A percentile compares a stretch with the other conserved stretches of the same genome.
Evolutionary conservation across 1,139 yeast genomes (phyloP).

Genomic region (Diutina pseudorugosa): DNA sequence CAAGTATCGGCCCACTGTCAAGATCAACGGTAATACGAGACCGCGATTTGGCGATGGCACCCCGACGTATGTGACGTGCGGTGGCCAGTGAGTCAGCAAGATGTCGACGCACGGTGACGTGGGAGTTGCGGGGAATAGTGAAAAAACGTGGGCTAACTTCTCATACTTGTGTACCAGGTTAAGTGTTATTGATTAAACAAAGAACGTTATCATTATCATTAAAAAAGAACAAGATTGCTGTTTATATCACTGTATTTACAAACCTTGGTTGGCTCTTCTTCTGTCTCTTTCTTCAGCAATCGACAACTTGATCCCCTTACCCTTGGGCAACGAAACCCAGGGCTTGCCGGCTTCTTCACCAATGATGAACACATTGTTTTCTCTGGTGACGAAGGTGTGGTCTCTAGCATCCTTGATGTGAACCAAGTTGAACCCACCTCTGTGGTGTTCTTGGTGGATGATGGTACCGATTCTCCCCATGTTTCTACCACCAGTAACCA

Average conservation of each 20-base stretch:
- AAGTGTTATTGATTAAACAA: too few relatives aligned
- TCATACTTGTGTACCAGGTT: too few relatives aligned
- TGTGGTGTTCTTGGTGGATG: constrained; percentile 97
- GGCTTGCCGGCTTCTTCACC: constrained; percentile 95
- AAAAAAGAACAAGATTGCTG: too few relatives aligned
- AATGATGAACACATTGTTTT: constrained; percentile 89
- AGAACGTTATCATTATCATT: not conserved
- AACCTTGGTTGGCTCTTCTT: constrained; percentile 69
- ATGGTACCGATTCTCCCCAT: constrained; percentile 99
- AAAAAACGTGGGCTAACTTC: too few relatives aligned
- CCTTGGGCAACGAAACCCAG: constrained; percentile 96
- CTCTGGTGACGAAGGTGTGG: constrained; percentile 97
- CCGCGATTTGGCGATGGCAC: too few relatives aligned
- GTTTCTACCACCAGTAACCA: constrained; percentile 99
- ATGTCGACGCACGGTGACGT: too few relatives aligned
- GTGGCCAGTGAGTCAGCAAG: too few relatives aligned
- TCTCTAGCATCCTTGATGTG: constrained; percentile 97
- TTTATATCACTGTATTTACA: constrained; percentile 14
- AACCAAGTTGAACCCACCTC: constrained; percentile 98
- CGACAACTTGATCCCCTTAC: constrained; percentile 98
- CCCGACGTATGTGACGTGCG: too few relatives aligned
- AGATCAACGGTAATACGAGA: too few relatives aligned
- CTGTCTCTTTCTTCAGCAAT: constrained; percentile 99
- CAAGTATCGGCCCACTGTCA: too few relatives aligned
- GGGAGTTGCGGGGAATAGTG: too few relatives aligned